Evolutionary conservation across 73 alveolate genomes (phyloP), one percentile per base, ranked within the genome.

Genomic region (Paramecium caudatum): DNA sequence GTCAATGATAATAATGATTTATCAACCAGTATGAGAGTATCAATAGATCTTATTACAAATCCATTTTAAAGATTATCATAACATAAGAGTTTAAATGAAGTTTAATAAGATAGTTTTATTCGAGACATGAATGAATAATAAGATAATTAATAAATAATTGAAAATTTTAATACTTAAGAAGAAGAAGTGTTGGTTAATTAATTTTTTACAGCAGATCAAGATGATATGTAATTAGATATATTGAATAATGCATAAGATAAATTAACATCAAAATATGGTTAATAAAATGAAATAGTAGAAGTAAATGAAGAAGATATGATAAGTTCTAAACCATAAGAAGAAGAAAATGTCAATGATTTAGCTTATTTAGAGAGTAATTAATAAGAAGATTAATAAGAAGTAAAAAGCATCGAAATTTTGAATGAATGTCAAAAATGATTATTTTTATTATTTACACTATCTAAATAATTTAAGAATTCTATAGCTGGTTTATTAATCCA

Each of bases 351-450:
- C 8, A 65, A 33, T 33, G 83, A 65, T 65, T 25, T 33, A 43
- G 83, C 83, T 32, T 65, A 65, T 65, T 33, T 65, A 13, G 83
- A 65, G 39, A 65, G 83, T 49, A 65, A 65, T 65, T 17, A 65
- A 36, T 30, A 65, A 33, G 47, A 65, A 65, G 83, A 65, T 17
- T 30, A 25, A 65, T 36, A 33, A 36, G 83, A 65, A 65, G 47
- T 15, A 30, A 33, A 65, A 36, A 65, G 83, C 49, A 16, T 65
- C 34, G 19, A 65, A 65, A 65, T 65, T 33, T 65, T 65, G 49
- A 65, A 34, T 65, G 83, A 65, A 32, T 65, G 30, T 55, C 80
- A 55, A 55, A 27, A 55, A 55, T 55, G 80, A 55, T 43, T 27
- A 55, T 55, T 55, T 55, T 19, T 55, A 55, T 55, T 55, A 55